Evolutionary conservation across 495 filamentous ascomycete species (phyloP).

Genomic region (Hypoxylon fuscum): DNA sequence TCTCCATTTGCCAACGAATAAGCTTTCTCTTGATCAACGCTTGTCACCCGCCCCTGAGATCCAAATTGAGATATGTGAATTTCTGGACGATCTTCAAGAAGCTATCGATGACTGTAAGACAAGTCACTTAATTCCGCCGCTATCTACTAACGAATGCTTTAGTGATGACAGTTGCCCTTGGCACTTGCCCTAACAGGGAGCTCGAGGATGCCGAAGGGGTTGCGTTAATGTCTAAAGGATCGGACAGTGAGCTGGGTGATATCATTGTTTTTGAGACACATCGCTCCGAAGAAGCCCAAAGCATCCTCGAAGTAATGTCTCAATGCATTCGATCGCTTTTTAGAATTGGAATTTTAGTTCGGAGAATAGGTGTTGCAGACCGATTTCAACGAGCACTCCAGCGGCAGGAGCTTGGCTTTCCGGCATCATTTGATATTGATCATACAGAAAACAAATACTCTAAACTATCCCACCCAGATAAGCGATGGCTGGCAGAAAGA

Average conservation of each 20-base stretch:
- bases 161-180: neutral
- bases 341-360: slow-evolving; percentile 9
- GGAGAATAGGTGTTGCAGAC: neutral
- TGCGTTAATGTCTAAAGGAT: too few species aligned
- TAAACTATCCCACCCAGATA: neutral
- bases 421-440: neutral
- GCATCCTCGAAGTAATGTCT: slow-evolving; percentile 12
- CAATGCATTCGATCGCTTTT: slow-evolving; percentile 23
- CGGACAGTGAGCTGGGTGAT: too few species aligned
- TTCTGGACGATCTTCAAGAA: slow-evolving; percentile 11
- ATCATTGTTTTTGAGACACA: neutral
- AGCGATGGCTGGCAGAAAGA: slow-evolving; percentile 25
- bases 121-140: too few species aligned
- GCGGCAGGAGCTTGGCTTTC: neutral
- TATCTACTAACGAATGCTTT: neutral
- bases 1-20: slow-evolving; percentile 1
- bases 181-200: neutral
- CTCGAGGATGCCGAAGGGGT: too few species aligned
- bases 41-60: neutral
- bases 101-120: slow-evolving; percentile 18
- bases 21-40: slow-evolving; percentile 23
- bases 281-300: neutral
- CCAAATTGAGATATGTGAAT: neutral
- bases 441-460: slow-evolving; percentile 9
- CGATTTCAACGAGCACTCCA: slow-evolving; percentile 16